Evolutionary conservation across 1,139 yeast genomes (phyloP), one percentile per base, ranked within the genome.

Genomic region (Kazachstania sp.): DNA sequence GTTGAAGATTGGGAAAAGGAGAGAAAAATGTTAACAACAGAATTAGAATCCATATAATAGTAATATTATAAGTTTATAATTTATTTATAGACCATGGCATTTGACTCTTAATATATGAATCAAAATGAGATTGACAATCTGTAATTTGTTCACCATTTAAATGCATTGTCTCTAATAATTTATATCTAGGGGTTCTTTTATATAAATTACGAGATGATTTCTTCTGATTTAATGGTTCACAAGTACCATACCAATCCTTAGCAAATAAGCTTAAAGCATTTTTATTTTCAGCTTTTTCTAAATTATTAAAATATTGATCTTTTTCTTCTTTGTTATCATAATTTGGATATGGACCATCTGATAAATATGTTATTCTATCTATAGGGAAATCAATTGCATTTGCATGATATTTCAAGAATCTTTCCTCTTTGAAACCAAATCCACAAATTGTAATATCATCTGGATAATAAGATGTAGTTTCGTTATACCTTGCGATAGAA

Each of bases 371-470:
- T 15, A 62, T 53, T 11, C 49, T 42, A 4, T 46, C 43, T 13
- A 18, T n/a, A 5, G 60, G 58, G 34, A 51, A 63, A 49, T 44
- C 66, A 29, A 62, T 54, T 2, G 64, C 64, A 16, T 45, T 49
- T 1, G 83, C 70, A 65, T 86, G 95, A 37, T 71, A 64, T 0
- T 73, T 58, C 12, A 75, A 47, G 57, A 85, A 86, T 45, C 95
- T 68, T 16, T 64, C 59, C 45, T 77, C 65, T 58, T 86, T 86
- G 65, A 86, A 86, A 45, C 79, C 87, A 61, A 84, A 84, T 3
- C 95, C 95, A 6, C 81, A 75, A 5, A 86, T 71, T 0, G 79
- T 75, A 2, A 85, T 68, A 2, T 55, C 56, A 1, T 58, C 46
- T 0, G 95, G 95, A 53, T 75, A 81, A 1, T 15, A 37, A 0